A percentile compares a stretch with the other conserved stretches of the same genome.
These are phyloP conservation scores for Paraconiothyrium sp. DNA, from an alignment of 2,329 filamentous ascomycete species.

Conservation along the genomic window DNA sequence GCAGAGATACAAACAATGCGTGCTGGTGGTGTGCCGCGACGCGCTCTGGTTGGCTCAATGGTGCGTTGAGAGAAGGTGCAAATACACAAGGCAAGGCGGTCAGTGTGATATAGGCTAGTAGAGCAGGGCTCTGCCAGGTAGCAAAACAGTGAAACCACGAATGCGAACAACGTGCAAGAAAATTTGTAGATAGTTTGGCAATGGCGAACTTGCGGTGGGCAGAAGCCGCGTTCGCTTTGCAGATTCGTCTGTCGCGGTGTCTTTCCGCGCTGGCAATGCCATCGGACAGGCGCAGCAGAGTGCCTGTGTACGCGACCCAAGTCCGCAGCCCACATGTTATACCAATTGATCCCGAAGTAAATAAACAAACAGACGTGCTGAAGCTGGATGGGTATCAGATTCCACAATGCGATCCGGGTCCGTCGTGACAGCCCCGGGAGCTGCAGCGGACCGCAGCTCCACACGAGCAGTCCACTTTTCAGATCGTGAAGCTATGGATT, in stretches of 20 bases:
- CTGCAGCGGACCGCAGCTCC: slow-evolving; percentile 24
- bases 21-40: slow-evolving; percentile 33
- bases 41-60: slow-evolving; percentile 41
- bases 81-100: slow-evolving; percentile 39
- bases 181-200: background rate
- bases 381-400: slow-evolving; percentile 3
- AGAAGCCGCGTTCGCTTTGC: background rate
- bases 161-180: slow-evolving; percentile 8
- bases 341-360: slow-evolving; percentile 5
- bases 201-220: background rate
- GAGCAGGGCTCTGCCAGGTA: slow-evolving; percentile 25
- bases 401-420: slow-evolving; percentile 2
- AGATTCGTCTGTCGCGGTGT: background rate
- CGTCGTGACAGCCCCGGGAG: slow-evolving; percentile 10
- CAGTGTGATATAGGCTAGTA: slow-evolving; percentile 25
- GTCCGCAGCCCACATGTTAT: background rate
- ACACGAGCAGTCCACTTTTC: slow-evolving; percentile 32
- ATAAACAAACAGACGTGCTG: slow-evolving; percentile 10
- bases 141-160: slow-evolving; percentile 12
- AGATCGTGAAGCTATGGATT: slow-evolving; percentile 18
- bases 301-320: background rate
- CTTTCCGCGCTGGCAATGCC: background rate
- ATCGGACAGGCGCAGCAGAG: slow-evolving; percentile 1
- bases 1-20: slow-evolving; percentile 26
- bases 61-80: slow-evolving; percentile 1